Evolutionary conservation across 78 protist species (phyloP), one percentile per base, ranked within the genome.

Genomic region (Mastigamoeba balamuthi): DNA sequence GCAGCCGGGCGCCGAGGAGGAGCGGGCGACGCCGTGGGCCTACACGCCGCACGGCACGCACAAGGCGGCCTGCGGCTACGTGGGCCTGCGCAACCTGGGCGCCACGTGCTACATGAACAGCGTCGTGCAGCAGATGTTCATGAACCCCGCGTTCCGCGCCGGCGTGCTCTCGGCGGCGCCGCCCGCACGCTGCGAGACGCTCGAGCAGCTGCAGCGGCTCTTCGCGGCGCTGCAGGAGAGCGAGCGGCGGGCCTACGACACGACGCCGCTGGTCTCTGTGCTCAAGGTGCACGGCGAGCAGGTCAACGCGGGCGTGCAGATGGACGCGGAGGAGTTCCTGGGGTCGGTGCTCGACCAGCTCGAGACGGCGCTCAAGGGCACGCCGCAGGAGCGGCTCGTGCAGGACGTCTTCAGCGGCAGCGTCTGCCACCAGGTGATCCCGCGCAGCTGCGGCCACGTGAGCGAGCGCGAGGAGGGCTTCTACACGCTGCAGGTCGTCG

Each of bases 91-190:
- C 42, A 92, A 92, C 65, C 80, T 88, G 0, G 95, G 95, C 36
- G 93, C 95, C 23, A 92, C 93, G 8, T 92, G 95, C 83, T 92
- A 92, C 74, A 82, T 92, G 76, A 91, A 91, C 75, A 64, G 87
- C 36, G 80, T 88, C 35, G 29, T 88, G 82, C 95, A 91, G 86
- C 92, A 86, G 78, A 65, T 91, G 40, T 88, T 64, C 69, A 65
- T 77, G 78, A 64, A 81, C 33, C 88, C 88, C 6, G 81, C 58
- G 9, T 83, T 82, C 77, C 4, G 38, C 43, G n/a, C 30, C 69
- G n/a, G 17, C 7, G 23, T 66, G 77, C 70, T 39, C 33, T 71
- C 1, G 69, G 30, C 2, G 35, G 23, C 6, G n/a, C 75, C 29
- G 43, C 42, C n/a, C 74, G 44, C 28, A 68, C 40, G 30, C 39